These are phyloP conservation scores for Asterionellopsis glacialis DNA, from an alignment of 108 stramenopile genomes.

Conservation along the genomic window DNA sequence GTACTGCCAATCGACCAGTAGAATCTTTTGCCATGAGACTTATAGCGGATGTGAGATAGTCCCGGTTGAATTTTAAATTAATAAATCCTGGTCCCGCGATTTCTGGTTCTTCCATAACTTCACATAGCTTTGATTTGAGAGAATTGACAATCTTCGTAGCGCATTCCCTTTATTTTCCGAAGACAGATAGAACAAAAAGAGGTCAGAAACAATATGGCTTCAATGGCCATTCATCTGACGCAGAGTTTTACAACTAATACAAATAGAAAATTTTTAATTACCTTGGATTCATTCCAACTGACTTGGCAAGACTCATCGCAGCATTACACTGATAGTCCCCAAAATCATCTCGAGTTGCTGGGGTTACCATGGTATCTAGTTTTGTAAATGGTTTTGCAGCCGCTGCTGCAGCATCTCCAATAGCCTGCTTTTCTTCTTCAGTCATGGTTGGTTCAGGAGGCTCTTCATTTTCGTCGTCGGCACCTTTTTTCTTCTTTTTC, in stretches of 20 bases:
- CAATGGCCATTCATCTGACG: not conserved
- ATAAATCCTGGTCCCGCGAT: slow-evolving; percentile 91
- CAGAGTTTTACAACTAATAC: not conserved
- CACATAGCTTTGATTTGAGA: slow-evolving; percentile 51
- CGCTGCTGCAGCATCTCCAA: slow-evolving; percentile 50
- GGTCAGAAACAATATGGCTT: not conserved
- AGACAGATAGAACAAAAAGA: not conserved
- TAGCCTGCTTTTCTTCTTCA: slow-evolving; percentile 56
- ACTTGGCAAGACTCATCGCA: slow-evolving; percentile 52
- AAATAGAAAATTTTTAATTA: not conserved
- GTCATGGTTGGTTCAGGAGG: slow-evolving; percentile 27
- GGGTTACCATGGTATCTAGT: slow-evolving; percentile 71
- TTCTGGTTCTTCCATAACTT: slow-evolving; percentile 79
- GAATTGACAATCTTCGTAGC: slow-evolving; percentile 62
- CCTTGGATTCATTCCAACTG: slow-evolving; percentile 41
- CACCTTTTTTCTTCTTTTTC: slow-evolving; percentile 36
- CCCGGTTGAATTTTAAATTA: slow-evolving; percentile 80
- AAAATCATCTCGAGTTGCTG: slow-evolving; percentile 77
- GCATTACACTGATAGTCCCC: slow-evolving; percentile 98
- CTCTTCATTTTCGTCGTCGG: not conserved
- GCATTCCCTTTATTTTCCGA: slow-evolving; percentile 45
- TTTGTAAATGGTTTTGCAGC: slow-evolving; percentile 55
- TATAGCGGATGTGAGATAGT: slow-evolving; percentile 57
- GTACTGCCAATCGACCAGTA: slow-evolving; percentile 58
- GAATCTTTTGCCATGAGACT: slow-evolving; percentile 60